A percentile compares a stretch with the other conserved stretches of the same genome.
Conservation (phyloP, 2,329 filamentous ascomycete species). For the Ciborinia camelliae region DNA sequence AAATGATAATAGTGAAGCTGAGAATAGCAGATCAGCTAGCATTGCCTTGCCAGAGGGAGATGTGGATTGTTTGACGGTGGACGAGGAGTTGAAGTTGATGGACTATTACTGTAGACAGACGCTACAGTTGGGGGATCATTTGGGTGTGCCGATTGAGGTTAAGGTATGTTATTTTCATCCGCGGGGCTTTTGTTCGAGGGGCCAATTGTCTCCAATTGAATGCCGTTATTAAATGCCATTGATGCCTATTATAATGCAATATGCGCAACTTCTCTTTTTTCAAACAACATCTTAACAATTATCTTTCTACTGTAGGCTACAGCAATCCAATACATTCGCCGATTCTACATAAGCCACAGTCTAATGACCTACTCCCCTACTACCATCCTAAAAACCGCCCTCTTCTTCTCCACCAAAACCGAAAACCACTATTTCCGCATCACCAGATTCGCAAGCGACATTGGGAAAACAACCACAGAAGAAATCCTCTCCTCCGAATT, state of each 20-base stretch:
- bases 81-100: conserved; percentile 79
- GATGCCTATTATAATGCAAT: too few relatives aligned
- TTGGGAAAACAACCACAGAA: conserved; percentile 69
- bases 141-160: conserved; percentile 58
- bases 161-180: conserved; percentile 45
- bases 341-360: conserved; percentile 94
- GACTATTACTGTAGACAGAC: conserved; percentile 70
- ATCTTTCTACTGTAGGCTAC: conserved; percentile 31
- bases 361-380: conserved; percentile 95
- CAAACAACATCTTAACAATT: not conserved
- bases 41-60: conserved; percentile 40
- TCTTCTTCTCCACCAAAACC: conserved; percentile 92
- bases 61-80: conserved; percentile 76
- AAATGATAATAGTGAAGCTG: conserved; percentile 34
- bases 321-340: conserved; percentile 65
- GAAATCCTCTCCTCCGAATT: conserved; percentile 90
- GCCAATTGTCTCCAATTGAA: fast-evolving
- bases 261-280: not conserved
- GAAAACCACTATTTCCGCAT: conserved; percentile 69
- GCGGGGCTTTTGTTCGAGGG: not conserved
- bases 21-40: conserved; percentile 36
- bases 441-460: conserved; percentile 63
- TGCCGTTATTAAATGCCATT: too few relatives aligned
- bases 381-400: conserved; percentile 80
- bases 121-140: conserved; percentile 55